These are phyloP conservation scores for Globisporangium apiculatum DNA, from an alignment of 352 stramenopile species.

Conservation along the genomic window DNA sequence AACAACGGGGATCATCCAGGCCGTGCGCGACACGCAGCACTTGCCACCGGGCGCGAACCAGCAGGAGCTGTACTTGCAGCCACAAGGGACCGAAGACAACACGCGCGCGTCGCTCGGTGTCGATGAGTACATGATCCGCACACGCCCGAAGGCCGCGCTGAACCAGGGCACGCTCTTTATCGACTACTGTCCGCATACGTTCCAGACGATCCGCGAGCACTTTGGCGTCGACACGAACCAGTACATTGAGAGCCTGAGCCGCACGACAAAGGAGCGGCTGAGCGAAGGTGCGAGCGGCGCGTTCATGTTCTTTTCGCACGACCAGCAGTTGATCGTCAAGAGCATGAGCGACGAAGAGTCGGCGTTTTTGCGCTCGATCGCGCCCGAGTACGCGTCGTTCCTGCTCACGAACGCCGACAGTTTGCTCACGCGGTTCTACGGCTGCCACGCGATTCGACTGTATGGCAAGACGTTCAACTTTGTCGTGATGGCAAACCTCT, in stretches of 20 bases:
- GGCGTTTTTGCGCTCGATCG: slow-evolving; percentile 73
- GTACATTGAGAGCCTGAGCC: slow-evolving; percentile 79
- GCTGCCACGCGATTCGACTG: slow-evolving; percentile 76
- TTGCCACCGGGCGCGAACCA: slow-evolving; percentile 56
- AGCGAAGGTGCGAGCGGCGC: slow-evolving; percentile 82
- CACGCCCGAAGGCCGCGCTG: slow-evolving; percentile 55
- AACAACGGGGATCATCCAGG: slow-evolving; percentile 84
- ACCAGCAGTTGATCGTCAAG: slow-evolving; percentile 86
- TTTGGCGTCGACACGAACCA: slow-evolving; percentile 78
- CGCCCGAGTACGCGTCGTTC: slow-evolving; percentile 73
- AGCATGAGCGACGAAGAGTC: slow-evolving; percentile 87
- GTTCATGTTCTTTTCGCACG: slow-evolving; percentile 88
- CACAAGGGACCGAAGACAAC: slow-evolving; percentile 72
- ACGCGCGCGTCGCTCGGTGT: slow-evolving; percentile 54
- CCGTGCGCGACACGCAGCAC: slow-evolving; percentile 65
- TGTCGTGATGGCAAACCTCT: slow-evolving; percentile 86
- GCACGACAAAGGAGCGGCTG: slow-evolving; percentile 79
- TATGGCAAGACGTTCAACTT: slow-evolving; percentile 90
- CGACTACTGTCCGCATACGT: slow-evolving; percentile 81
- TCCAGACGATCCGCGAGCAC: slow-evolving; percentile 81
- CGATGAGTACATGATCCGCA: slow-evolving; percentile 85
- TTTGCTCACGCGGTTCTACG: slow-evolving; percentile 77
- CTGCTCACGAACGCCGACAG: slow-evolving; percentile 78
- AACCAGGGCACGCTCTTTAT: slow-evolving; percentile 83
- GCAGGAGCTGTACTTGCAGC: slow-evolving; percentile 75